Percentiles rank a stretch among this genome's conserved stretches.
Evolutionary conservation across 1,139 yeast genomes (phyloP).

Genomic region (Suhomyces chickasaworum): DNA sequence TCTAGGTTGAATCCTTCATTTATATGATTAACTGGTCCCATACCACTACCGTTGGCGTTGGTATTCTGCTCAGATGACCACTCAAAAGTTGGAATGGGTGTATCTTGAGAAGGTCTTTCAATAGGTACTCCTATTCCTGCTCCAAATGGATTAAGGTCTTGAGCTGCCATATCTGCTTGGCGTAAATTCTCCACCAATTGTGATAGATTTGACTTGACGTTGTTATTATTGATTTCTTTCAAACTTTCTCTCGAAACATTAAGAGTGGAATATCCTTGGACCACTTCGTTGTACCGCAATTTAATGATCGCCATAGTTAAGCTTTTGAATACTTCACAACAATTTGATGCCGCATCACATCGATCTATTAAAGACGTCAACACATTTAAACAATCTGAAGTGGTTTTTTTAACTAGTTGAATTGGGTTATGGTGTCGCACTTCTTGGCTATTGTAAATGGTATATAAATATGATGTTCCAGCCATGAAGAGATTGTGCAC

Average conservation of each 20-base stretch:
- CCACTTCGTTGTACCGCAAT: conserved; percentile 53
- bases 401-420: conserved; percentile 55
- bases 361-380: conserved; percentile 62
- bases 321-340: conserved; percentile 71
- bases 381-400: conserved; percentile 61
- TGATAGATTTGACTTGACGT: conserved; percentile 42
- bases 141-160: conserved; percentile 7
- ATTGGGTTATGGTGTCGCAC: conserved; percentile 50
- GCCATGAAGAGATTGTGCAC: conserved; percentile 89
- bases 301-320: conserved; percentile 71
- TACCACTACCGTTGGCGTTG: neutral
- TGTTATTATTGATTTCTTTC: conserved; percentile 32
- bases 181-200: conserved; percentile 34
- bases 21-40: neutral
- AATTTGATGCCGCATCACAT: conserved; percentile 77
- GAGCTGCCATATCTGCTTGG: conserved; percentile 5
- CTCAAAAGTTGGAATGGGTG: conserved; percentile 28
- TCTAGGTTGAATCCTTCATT: conserved; percentile 33
- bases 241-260: conserved; percentile 21
- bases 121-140: neutral
- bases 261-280: conserved; percentile 25
- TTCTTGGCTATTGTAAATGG: conserved; percentile 66
- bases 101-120: neutral
- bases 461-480: conserved; percentile 79
- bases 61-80: conserved; percentile 26